Percentiles rank a stretch among this genome's conserved stretches.
phyloP scores from a whole-genome alignment of 106 monocot species.

The Dendrobium nobile region DNA sequence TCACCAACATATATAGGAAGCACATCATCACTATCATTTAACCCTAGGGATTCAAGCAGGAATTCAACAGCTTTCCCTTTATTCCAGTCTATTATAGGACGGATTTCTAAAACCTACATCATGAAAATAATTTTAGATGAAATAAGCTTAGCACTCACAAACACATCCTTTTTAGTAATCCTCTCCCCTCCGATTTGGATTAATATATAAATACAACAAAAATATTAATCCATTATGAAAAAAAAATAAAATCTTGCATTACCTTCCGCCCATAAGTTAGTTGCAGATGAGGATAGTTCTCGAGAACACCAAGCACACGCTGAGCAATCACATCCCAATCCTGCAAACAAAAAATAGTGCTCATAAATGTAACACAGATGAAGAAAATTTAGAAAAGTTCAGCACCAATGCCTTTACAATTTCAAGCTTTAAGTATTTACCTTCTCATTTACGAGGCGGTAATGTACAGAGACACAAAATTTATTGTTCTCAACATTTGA shows the following conservation, averaged over 20 bases:
- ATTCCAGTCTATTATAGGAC: conserved; percentile 77
- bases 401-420: neutral
- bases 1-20: conserved; percentile 79
- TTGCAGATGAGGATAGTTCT: conserved; percentile 57
- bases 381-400: neutral
- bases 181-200: neutral
- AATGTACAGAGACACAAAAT: conserved; percentile 83
- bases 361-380: neutral
- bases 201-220: neutral
- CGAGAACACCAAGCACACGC: conserved; percentile 42
- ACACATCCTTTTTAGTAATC: neutral
- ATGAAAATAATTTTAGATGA: neutral
- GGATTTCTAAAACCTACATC: conserved; percentile 79
- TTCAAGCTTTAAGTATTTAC: conserved; percentile 16
- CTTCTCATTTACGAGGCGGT: conserved; percentile 62
- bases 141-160: neutral
- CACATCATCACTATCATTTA: conserved; percentile 37
- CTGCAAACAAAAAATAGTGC: conserved; percentile 16
- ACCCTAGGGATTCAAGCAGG: conserved; percentile 75
- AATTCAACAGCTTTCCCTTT: conserved; percentile 90
- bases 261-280: conserved; percentile 83
- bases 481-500: conserved; percentile 75
- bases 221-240: too few species aligned
- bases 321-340: conserved; percentile 49
- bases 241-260: neutral